Percentiles rank a stretch among this genome's conserved stretches.
phyloP scores from a whole-genome alignment of 495 filamentous ascomycete genomes.

The Podospora sp. region DNA sequence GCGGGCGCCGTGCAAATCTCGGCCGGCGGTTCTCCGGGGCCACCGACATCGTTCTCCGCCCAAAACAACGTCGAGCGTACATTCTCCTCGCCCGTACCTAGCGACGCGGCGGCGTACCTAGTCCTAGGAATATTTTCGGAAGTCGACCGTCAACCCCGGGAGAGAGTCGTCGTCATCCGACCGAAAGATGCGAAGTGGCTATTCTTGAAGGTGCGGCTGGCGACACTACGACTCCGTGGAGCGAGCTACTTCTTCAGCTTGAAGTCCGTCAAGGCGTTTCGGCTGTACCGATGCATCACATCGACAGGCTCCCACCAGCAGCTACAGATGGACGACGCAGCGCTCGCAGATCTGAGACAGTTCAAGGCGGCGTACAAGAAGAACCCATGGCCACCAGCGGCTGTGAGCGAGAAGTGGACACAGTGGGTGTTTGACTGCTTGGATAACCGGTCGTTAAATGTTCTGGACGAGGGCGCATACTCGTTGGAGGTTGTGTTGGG shows the following conservation, averaged over 20 bases:
- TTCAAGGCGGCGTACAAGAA: not conserved
- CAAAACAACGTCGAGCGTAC: too few species aligned
- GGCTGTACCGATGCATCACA: not conserved
- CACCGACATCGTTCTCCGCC: too few species aligned
- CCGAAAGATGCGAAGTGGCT: too few species aligned
- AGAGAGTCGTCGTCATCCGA: too few species aligned
- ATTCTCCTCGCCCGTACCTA: too few species aligned
- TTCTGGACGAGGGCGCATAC: not conserved
- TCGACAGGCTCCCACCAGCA: not conserved
- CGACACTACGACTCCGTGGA: too few species aligned
- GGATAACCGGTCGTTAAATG: not conserved
- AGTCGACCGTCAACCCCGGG: too few species aligned
- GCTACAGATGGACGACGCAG: not conserved
- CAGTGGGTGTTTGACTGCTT: not conserved
- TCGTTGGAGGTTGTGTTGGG: conserved; percentile 5
- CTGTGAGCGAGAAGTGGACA: not conserved
- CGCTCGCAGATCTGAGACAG: not conserved
- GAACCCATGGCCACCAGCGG: not conserved
- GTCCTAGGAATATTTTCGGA: too few species aligned
- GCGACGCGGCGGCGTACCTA: too few species aligned
- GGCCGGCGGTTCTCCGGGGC: too few species aligned
- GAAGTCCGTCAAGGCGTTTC: not conserved
- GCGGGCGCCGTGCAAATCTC: too few species aligned
- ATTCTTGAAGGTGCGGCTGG: too few species aligned
- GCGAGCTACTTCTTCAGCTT: not conserved